phyloP scores from a whole-genome alignment of 2,329 filamentous ascomycete genomes.

The Monosporascus sp. region DNA sequence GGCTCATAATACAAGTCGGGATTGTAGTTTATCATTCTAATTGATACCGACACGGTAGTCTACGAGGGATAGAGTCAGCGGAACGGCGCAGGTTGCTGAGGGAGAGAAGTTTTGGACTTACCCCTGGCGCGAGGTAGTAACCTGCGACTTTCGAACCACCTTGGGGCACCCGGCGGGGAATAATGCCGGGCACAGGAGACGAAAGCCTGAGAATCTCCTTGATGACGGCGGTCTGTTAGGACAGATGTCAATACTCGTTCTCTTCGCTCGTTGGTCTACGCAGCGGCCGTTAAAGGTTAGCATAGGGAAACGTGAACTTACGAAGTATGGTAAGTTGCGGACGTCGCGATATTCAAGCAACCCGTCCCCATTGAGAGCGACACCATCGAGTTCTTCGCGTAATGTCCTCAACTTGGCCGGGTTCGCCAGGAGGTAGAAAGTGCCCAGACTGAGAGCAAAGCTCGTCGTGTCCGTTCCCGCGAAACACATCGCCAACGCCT shows the following conservation, averaged over 20 bases:
- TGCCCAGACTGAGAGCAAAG: background rate
- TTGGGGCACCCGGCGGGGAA: background rate
- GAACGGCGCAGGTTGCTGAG: background rate
- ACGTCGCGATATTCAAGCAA: background rate
- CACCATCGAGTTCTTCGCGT: background rate
- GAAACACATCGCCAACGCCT: background rate
- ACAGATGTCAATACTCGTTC: background rate
- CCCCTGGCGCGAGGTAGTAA: background rate
- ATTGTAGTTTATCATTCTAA: constrained; percentile 7
- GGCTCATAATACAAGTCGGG: constrained; percentile 4
- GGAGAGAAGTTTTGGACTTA: background rate
- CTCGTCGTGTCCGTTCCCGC: background rate
- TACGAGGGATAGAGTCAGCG: background rate
- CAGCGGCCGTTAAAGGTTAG: too few species aligned
- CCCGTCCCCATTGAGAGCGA: background rate
- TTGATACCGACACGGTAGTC: constrained; percentile 7
- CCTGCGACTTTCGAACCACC: background rate
- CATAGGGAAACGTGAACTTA: background rate
- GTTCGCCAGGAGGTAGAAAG: background rate
- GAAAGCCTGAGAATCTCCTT: background rate
- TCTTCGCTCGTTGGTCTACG: too few species aligned
- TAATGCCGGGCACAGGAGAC: background rate
- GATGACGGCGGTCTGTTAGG: background rate
- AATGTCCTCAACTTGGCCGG: background rate
- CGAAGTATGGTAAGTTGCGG: background rate